These are phyloP conservation scores for Talaromyces pinophilus DNA, from an alignment of 2,329 filamentous ascomycete genomes.

Conservation along the genomic window DNA sequence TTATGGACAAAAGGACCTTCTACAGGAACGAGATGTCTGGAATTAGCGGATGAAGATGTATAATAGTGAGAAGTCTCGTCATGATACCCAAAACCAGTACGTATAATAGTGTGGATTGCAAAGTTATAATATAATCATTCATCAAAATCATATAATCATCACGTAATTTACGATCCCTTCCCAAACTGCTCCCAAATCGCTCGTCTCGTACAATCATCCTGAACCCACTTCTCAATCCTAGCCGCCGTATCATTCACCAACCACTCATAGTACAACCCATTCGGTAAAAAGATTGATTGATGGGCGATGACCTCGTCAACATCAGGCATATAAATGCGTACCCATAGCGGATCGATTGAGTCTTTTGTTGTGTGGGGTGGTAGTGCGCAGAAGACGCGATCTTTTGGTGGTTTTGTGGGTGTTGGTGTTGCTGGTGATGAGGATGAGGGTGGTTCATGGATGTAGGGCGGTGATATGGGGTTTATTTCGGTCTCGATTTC, in stretches of 20 bases:
- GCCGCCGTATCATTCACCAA: slow-evolving; percentile 74
- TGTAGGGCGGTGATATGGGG: slow-evolving; percentile 8
- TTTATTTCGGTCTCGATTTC: not conserved
- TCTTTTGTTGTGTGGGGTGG: slow-evolving; percentile 42
- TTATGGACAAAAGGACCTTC: slow-evolving; percentile 84
- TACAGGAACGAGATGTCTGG: slow-evolving; percentile 69
- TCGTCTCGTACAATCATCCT: slow-evolving; percentile 26
- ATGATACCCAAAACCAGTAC: not conserved
- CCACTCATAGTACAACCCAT: slow-evolving; percentile 69
- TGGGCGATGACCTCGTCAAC: slow-evolving; percentile 86
- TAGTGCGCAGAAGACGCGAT: slow-evolving; percentile 77
- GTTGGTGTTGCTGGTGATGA: slow-evolving; percentile 3
- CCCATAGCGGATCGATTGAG: slow-evolving; percentile 66
- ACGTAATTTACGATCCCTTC: not conserved
- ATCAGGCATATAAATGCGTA: slow-evolving; percentile 75
- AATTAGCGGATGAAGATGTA: slow-evolving; percentile 24
- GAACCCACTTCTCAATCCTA: slow-evolving; percentile 68
- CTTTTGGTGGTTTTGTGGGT: slow-evolving; percentile 45
- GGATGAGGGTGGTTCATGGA: not conserved
- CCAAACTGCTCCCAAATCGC: slow-evolving; percentile 22
- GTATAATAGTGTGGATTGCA: not conserved
- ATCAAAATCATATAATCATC: not conserved
- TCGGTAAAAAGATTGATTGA: slow-evolving; percentile 73
- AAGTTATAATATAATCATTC: not conserved
- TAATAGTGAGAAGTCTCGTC: slow-evolving; percentile 12